These are phyloP conservation scores for Daldinia concentrica DNA, from an alignment of 495 filamentous ascomycete species.

Conservation along the genomic window DNA sequence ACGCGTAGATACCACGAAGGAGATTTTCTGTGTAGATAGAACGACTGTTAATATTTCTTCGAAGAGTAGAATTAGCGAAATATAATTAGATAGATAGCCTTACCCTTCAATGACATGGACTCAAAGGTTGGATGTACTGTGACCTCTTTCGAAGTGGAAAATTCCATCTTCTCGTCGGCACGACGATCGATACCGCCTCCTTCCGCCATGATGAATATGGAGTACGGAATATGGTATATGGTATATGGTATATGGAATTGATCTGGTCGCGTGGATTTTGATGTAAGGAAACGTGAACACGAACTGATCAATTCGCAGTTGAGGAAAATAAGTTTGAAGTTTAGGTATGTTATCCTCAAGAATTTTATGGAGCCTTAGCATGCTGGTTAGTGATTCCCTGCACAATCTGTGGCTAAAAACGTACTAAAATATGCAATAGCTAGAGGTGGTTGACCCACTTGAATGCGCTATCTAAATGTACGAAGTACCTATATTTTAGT, in stretches of 20 bases:
- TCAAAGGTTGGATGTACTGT: constrained; percentile 74
- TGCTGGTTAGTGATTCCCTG: too few species aligned
- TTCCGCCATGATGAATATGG: constrained; percentile 74
- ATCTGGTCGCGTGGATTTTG: too few species aligned
- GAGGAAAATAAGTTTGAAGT: constrained; percentile 7
- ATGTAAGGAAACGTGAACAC: constrained; percentile 1
- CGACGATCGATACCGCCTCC: constrained; percentile 85
- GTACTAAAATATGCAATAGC: not conserved
- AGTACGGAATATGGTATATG: constrained; percentile 9
- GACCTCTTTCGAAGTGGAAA: constrained; percentile 97
- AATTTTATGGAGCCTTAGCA: constrained; percentile 29
- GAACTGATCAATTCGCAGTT: constrained; percentile 18
- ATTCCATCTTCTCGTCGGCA: constrained; percentile 96
- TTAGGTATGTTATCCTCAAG: constrained; percentile 1
- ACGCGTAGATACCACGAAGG: constrained; percentile 96
- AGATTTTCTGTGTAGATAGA: constrained; percentile 74
- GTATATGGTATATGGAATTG: too few species aligned
- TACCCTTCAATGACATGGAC: constrained; percentile 74
- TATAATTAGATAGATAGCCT: constrained; percentile 6
- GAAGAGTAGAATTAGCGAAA: not conserved
- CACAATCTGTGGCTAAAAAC: too few species aligned
- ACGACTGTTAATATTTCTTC: constrained; percentile 6
- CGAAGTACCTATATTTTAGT: not conserved
- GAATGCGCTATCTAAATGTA: not conserved
- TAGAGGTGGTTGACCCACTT: not conserved